Evolutionary conservation across 148 eudicot genomes (phyloP).

Genomic region (Silene uniflora): DNA sequence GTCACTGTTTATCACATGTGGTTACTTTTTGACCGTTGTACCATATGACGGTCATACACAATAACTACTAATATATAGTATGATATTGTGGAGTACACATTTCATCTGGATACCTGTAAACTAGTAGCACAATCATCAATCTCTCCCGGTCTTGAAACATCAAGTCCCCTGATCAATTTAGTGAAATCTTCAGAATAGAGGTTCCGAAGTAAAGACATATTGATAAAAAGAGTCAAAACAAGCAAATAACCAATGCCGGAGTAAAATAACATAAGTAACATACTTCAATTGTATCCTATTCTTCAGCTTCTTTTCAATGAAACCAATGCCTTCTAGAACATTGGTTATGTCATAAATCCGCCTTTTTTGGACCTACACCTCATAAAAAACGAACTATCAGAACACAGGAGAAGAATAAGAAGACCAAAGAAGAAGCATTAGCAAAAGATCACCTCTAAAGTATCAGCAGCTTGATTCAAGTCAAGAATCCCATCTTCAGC

Average conservation of each 20-base stretch:
- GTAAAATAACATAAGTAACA: slow-evolving; percentile 18
- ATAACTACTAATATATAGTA: too few species aligned
- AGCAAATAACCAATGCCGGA: not conserved
- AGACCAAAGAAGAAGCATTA: not conserved
- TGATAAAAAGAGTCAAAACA: not conserved
- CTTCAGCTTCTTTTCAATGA: slow-evolving; percentile 92
- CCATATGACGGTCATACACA: too few species aligned
- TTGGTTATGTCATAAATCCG: slow-evolving; percentile 97
- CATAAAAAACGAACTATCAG: slow-evolving; percentile 14
- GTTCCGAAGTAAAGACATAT: not conserved
- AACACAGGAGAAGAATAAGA: not conserved
- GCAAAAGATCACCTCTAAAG: slow-evolving; percentile 37
- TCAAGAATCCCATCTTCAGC: slow-evolving; percentile 98
- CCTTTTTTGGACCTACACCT: slow-evolving; percentile 87
- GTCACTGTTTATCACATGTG: too few species aligned
- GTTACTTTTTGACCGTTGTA: too few species aligned
- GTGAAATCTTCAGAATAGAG: slow-evolving; percentile 15
- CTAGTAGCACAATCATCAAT: not conserved
- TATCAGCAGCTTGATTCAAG: slow-evolving; percentile 88
- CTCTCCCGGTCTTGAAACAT: slow-evolving; percentile 53
- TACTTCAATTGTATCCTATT: slow-evolving; percentile 99
- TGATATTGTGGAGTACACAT: not conserved
- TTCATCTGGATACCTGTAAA: slow-evolving; percentile 10
- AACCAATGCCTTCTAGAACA: slow-evolving; percentile 97
- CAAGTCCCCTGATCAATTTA: slow-evolving; percentile 72